Evolutionary conservation across 352 stramenopile genomes (phyloP).

Genomic region (Hyaloperonospora arabidopsidis): DNA sequence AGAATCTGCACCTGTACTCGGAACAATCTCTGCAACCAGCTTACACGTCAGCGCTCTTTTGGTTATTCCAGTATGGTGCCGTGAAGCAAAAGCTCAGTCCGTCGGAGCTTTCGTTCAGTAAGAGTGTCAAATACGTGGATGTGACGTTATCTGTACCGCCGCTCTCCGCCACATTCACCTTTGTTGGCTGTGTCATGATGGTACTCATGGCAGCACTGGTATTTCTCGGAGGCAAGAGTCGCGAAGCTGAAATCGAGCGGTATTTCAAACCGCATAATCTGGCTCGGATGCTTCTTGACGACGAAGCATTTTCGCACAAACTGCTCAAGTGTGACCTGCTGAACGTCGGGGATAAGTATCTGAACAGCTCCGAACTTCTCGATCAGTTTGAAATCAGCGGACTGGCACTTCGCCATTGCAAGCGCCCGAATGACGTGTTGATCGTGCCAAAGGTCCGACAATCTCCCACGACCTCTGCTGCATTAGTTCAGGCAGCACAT

Average conservation of each 20-base stretch:
- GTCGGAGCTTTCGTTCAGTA: slow-evolving; percentile 25
- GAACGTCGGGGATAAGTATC: slow-evolving; percentile 37
- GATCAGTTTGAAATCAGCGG: slow-evolving; percentile 52
- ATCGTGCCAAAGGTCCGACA: slow-evolving; percentile 30
- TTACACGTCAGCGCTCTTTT: slow-evolving; percentile 43
- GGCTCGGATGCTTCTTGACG: slow-evolving; percentile 35
- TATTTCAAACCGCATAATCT: slow-evolving; percentile 44
- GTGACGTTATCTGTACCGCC: slow-evolving; percentile 30
- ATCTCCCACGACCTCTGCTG: slow-evolving; percentile 17
- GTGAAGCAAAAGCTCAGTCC: slow-evolving; percentile 23
- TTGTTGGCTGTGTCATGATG: slow-evolving; percentile 30
- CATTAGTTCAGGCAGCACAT: slow-evolving; percentile 20
- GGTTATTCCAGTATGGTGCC: slow-evolving; percentile 41
- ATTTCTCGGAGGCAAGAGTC: slow-evolving; percentile 34
- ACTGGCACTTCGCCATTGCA: slow-evolving; percentile 36
- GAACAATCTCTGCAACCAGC: slow-evolving; percentile 42
- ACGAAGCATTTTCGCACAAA: slow-evolving; percentile 29
- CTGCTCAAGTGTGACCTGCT: slow-evolving; percentile 47
- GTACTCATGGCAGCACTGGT: slow-evolving; percentile 32
- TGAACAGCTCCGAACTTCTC: slow-evolving; percentile 47
- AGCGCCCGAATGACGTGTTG: slow-evolving; percentile 33
- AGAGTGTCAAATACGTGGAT: slow-evolving; percentile 25
- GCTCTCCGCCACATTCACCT: slow-evolving; percentile 33
- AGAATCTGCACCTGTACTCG: slow-evolving; percentile 40
- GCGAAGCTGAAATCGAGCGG: slow-evolving; percentile 36